Evolutionary conservation across 768 basidiomycete species (phyloP), one percentile per base, ranked within the genome.

Genomic region (Hortiboletus campestris): DNA sequence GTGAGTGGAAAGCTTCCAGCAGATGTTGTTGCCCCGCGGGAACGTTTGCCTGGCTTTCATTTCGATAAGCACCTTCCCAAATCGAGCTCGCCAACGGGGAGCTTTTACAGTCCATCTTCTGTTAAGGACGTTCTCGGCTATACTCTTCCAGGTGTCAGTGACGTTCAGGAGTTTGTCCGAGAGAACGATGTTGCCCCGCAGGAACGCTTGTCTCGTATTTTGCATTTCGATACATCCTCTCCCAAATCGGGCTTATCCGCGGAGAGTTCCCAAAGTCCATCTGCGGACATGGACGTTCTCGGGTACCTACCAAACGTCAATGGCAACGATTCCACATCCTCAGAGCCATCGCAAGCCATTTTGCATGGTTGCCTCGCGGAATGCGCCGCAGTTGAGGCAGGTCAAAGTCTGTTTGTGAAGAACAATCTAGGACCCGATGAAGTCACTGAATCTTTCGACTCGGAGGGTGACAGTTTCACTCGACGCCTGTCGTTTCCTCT

Each of bases 401-500:
- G 12, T 9, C 25, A 38, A 36, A 40, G 29, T 12, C n/a, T 40
- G 17, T 39, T 5, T 43, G 43, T n/a, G 11, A 57, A 49, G 16
- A 39, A 50, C 4, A n/a, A 19, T 32, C 14, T 36, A 17, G 34
- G 25, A 8, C 44, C 41, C 11, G 53, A 57, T 22, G 51, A 50
- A 57, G 34, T 22, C 29, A 6, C 39, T 1, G 46, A 39, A 38
- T 29, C 19, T 19, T 47, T 53, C 25, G 46, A 45, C 17, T 55
- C 47, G 2, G 51, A 38, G 13, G 9, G 17, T 34, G 14, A 45
- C 22, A 50, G 36, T 44, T 50, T 59, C 45, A 43, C 50, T 9
- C 60, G 43, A 36, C 59, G 31, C 17, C n/a, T 59, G 38, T 64
- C 66, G 20, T 66, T 62, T 55, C 66, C 68, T 36, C 57, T 63